phyloP scores from a whole-genome alignment of 306 rosid genomes.

The Parietaria judaica region DNA sequence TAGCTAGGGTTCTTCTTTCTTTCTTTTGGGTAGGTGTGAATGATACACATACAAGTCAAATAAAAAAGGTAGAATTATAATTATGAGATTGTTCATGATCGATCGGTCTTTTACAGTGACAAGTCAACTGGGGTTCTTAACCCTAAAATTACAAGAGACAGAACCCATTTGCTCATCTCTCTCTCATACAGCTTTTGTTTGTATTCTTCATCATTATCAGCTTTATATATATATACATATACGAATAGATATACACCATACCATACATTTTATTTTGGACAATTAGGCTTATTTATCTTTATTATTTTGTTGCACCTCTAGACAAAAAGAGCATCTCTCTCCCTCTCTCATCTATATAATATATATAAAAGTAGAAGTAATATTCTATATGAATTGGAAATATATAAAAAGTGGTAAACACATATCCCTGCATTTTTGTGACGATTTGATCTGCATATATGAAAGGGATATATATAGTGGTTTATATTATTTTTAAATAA shows the following conservation, averaged over 20 bases:
- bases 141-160: constrained; percentile 19
- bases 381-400: neutral
- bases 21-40: neutral
- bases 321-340: constrained; percentile 37
- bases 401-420: neutral
- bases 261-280: neutral
- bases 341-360: neutral
- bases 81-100: constrained; percentile 18
- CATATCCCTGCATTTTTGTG: neutral
- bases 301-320: neutral
- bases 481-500: neutral
- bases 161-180: neutral
- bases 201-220: constrained; percentile 13
- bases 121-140: constrained; percentile 38
- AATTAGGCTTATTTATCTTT: neutral
- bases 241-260: neutral
- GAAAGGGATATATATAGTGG: neutral
- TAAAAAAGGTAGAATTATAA: constrained; percentile 35
- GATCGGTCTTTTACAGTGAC: constrained; percentile 26
- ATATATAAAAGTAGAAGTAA: neutral
- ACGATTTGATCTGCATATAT: neutral
- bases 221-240: constrained; percentile 13
- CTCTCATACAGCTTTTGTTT: constrained; percentile 18
- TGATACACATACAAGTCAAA: constrained; percentile 28
- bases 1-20: no score